A percentile compares a stretch with the other conserved stretches of the same genome.
phyloP scores from a whole-genome alignment of 805 yeast species.

The Kurtzmaniella fragi region DNA sequence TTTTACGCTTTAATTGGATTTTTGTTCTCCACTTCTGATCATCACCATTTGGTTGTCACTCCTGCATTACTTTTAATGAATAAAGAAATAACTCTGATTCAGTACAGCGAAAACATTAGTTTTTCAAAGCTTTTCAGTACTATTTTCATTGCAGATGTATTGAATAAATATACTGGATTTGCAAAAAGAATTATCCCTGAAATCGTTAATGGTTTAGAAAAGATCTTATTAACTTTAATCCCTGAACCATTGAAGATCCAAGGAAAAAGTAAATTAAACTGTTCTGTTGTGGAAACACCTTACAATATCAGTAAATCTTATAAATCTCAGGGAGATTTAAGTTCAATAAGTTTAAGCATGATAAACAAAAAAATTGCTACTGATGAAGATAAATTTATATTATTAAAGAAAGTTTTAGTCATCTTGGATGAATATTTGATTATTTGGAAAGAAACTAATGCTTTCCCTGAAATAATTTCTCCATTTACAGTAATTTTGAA shows the following conservation, averaged over 20 bases:
- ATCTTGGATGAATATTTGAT: slow-evolving; percentile 25
- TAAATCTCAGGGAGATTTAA: not conserved
- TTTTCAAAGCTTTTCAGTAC: slow-evolving; percentile 51
- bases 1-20: slow-evolving; percentile 69
- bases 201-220: slow-evolving; percentile 53
- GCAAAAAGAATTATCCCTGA: slow-evolving; percentile 86
- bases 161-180: slow-evolving; percentile 68
- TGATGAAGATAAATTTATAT: slow-evolving; percentile 17
- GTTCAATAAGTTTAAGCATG: not conserved
- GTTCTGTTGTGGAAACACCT: not conserved
- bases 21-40: slow-evolving; percentile 90
- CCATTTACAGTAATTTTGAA: slow-evolving; percentile 44
- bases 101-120: slow-evolving; percentile 36
- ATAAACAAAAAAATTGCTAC: not conserved
- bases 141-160: slow-evolving; percentile 57
- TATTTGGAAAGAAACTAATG: slow-evolving; percentile 59
- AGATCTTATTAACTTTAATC: slow-evolving; percentile 40
- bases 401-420: slow-evolving; percentile 28
- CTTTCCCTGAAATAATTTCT: slow-evolving; percentile 53
- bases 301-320: not conserved
- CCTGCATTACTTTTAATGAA: slow-evolving; percentile 73
- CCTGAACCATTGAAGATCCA: slow-evolving; percentile 26
- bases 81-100: slow-evolving; percentile 45
- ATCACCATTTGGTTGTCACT: slow-evolving; percentile 85
- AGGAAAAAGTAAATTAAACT: slow-evolving; percentile 9